Conservation (phyloP, 768 basidiomycete species). For the Naganishia antarctica region DNA sequence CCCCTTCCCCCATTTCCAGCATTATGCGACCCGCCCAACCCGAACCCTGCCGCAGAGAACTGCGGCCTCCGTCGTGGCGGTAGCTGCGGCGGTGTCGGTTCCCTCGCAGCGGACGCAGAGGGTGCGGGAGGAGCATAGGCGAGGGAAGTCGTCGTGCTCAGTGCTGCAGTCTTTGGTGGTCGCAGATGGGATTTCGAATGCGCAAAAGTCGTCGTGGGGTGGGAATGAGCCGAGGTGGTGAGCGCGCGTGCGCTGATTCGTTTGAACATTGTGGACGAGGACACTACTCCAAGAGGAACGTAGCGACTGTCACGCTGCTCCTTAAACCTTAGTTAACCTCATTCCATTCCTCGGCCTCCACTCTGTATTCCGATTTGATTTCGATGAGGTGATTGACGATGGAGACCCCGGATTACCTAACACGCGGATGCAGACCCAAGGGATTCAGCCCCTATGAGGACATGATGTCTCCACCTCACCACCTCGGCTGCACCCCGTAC, state of each 20-base stretch:
- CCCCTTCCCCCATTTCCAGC: conserved; percentile 27
- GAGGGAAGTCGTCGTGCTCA: neutral
- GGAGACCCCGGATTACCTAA: neutral
- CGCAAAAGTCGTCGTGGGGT: no score
- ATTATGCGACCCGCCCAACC: conserved; percentile 24
- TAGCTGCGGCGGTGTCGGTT: conserved; percentile 34
- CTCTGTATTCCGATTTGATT: neutral
- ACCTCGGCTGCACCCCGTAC: neutral
- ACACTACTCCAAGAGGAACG: no score
- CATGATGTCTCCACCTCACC: neutral
- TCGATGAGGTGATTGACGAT: neutral
- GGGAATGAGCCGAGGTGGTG: neutral
- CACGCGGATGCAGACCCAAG: neutral
- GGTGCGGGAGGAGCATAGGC: neutral
- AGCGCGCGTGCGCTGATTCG: neutral
- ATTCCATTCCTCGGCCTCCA: neutral
- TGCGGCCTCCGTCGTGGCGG: conserved; percentile 36
- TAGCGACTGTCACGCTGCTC: no score
- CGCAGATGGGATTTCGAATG: no score
- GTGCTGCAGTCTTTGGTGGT: no score
- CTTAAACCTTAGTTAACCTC: no score
- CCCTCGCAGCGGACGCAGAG: neutral
- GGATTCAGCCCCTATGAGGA: no score
- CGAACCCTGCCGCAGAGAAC: conserved; percentile 40
- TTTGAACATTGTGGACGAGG: neutral